Evolutionary conservation across 2,329 filamentous ascomycete genomes (phyloP), one percentile per base, ranked within the genome.

Genomic region (Mycosphaerelloides madeirae): DNA sequence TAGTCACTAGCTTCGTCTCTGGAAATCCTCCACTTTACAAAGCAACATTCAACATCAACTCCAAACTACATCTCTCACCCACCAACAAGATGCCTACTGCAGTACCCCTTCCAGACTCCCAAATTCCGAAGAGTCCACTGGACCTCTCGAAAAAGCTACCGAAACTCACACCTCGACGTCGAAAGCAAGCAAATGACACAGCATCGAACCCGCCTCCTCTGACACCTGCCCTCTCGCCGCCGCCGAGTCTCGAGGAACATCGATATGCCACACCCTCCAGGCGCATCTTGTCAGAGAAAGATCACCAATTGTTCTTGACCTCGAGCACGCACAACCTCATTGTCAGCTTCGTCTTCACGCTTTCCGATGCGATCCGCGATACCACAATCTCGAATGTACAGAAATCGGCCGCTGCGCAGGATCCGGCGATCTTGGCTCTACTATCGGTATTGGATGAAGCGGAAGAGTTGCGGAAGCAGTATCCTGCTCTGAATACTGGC

Each of bases 401-500:
- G 46, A 73, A 75, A 19, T 70, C 77, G n/a, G 35, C 44, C 13
- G 45, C 43, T 6, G 72, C 78, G 33, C 66, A 81, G n/a, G 80
- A 83, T 52, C 69, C 75, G 13, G 66, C 75, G 3, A 71, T 94
- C 42, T 71, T 72, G 46, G 75, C 77, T 12, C 78, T 97, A 25
- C 65, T 94, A 31, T 61, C 66, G 13, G 80, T 96, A 15, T 74
- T 98, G 9, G 76, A 84, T 28, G 76, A 83, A 42, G 79, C 85
- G 7, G 81, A 87, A 41, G 66, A 71, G 4, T 73, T 91, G 1
- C 75, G 95, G 4, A 69, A 75, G 12, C 70, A 76, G 40, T 83
- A 84, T 41, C 93, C 93, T 1, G 84, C 93, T 0, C 77, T 91
- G 55, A 89, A 97, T 52, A 86, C 90, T 36, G 89, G 89, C 35